These are phyloP conservation scores for Pichia manshurica DNA, from an alignment of 805 yeast genomes.

Conservation along the genomic window DNA sequence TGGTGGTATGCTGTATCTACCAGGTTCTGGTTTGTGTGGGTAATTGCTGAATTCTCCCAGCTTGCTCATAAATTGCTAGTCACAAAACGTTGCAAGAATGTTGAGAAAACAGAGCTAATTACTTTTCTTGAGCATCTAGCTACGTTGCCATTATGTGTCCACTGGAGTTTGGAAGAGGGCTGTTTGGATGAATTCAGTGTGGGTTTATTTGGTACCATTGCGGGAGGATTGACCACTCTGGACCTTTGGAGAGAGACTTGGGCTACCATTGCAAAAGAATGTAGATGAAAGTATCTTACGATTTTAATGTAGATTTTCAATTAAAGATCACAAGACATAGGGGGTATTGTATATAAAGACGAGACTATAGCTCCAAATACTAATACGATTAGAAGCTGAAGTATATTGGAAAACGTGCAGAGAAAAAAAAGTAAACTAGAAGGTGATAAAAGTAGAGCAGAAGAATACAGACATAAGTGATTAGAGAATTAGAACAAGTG, in stretches of 20 bases:
- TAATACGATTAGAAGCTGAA: too few species aligned
- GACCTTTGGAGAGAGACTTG: slow-evolving; percentile 20
- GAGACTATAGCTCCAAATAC: too few species aligned
- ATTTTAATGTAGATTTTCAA: neutral
- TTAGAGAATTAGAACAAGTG: too few species aligned
- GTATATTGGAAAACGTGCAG: too few species aligned
- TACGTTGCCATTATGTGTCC: slow-evolving; percentile 33
- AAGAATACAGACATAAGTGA: too few species aligned
- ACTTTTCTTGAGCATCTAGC: slow-evolving; percentile 28
- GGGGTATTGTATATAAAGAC: too few species aligned
- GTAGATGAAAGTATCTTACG: neutral
- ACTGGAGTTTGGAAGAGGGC: slow-evolving; percentile 34
- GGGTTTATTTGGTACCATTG: slow-evolving; percentile 32
- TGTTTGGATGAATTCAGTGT: slow-evolving; percentile 29
- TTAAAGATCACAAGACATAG: too few species aligned
- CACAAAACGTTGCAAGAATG: slow-evolving; percentile 12
- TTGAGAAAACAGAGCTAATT: slow-evolving; percentile 12
- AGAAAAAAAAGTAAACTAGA: too few species aligned
- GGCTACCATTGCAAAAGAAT: slow-evolving; percentile 10
- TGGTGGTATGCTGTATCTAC: slow-evolving; percentile 31
- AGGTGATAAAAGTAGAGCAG: too few species aligned
- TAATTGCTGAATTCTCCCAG: slow-evolving; percentile 27
- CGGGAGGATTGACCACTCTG: slow-evolving; percentile 19
- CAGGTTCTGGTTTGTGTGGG: slow-evolving; percentile 32
- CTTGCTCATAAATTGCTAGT: neutral